These are phyloP conservation scores for Fusarium sp. DNA, from an alignment of 2,329 filamentous ascomycete genomes.

Conservation along the genomic window DNA sequence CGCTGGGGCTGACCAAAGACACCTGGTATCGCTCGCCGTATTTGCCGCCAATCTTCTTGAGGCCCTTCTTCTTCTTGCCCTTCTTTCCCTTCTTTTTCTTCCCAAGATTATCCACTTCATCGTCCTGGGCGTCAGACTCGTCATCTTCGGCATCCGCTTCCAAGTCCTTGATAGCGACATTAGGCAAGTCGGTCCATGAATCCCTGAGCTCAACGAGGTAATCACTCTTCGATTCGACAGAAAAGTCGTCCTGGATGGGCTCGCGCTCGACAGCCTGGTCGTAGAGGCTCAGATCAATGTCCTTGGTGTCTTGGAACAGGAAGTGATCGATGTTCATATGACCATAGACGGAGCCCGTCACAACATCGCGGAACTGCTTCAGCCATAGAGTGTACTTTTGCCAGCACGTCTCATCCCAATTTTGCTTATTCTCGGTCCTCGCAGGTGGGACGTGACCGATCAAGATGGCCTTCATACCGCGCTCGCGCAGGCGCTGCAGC, in stretches of 20 bases:
- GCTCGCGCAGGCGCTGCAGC: slow-evolving; percentile 82
- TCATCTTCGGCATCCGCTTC: slow-evolving; percentile 30
- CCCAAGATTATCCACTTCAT: slow-evolving; percentile 30
- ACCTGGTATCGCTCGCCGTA: slow-evolving; percentile 89
- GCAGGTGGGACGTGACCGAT: slow-evolving; percentile 96
- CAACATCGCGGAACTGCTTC: slow-evolving; percentile 89
- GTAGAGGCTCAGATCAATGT: slow-evolving; percentile 71
- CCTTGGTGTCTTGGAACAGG: slow-evolving; percentile 85
- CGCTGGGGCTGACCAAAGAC: slow-evolving; percentile 83
- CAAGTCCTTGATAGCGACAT: slow-evolving; percentile 51
- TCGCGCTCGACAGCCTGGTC: slow-evolving; percentile 37
- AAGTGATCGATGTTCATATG: slow-evolving; percentile 99
- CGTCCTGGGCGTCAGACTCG: slow-evolving; percentile 37
- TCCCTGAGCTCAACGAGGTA: slow-evolving; percentile 84
- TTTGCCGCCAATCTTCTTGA: slow-evolving; percentile 76
- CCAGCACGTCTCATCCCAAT: slow-evolving; percentile 98
- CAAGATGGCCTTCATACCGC: slow-evolving; percentile 93
- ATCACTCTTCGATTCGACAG: slow-evolving; percentile 69
- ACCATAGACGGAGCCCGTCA: slow-evolving; percentile 83
- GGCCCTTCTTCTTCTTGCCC: slow-evolving; percentile 63
- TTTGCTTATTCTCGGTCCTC: slow-evolving; percentile 83
- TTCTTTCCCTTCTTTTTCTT: slow-evolving; percentile 48
- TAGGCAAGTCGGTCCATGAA: slow-evolving; percentile 82
- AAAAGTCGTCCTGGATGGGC: slow-evolving; percentile 65
- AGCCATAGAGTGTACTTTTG: slow-evolving; percentile 96